Base-by-base conservation (phyloP, 352 stramenopile genomes). In the Globisporangium cylindrosporum region DNA sequence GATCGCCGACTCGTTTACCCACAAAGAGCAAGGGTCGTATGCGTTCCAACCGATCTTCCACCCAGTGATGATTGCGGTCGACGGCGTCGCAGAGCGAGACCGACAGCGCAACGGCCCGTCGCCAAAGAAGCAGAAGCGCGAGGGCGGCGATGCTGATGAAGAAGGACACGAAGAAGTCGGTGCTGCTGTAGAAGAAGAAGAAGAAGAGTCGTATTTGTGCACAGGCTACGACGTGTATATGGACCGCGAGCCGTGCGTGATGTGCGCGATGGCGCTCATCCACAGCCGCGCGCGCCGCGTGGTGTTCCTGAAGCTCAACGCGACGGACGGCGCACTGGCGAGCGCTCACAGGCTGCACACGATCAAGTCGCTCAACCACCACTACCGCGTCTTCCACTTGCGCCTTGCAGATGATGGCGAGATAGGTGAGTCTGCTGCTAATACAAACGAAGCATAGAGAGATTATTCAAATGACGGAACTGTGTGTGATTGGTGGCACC, bases 261-360 rank as follows among this genome's bases (percentile, higher is more conserved):
- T 97, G 89, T 97, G 90, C 62, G 85, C 91, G 1, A 97, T 97
- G 91, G 91, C 90, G 8, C 78, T 97, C 1, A 73, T 97, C 3
- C 91, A 97, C 79, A 94, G 85, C 68, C 86, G 91, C 58, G 79
- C 83, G 29, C 82, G 87, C 0, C 83, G 89, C 34, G 88, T 97
- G 9, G 73, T 96, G 14, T 97, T 96, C 68, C 59, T 71, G n/a
- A 43, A 68, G 14, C 67, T 59, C 6, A 96, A 96, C 64, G 51
- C 71, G 7, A 67, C 70, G 0, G 76, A 86, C 64, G 91, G 91
- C 8, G 89, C 82, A 18, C 74, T 97, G 9, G 67, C 80, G 48
- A 93, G 83, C 27, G 69, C 63, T 3, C 77, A 88, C 54, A 81
- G 74, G 0, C 72, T 97, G 48, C 91, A 97, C 70, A 92, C 85